Base-by-base conservation (phyloP, 1,284 basidiomycete species). In the Marasmius tenuissimus region DNA sequence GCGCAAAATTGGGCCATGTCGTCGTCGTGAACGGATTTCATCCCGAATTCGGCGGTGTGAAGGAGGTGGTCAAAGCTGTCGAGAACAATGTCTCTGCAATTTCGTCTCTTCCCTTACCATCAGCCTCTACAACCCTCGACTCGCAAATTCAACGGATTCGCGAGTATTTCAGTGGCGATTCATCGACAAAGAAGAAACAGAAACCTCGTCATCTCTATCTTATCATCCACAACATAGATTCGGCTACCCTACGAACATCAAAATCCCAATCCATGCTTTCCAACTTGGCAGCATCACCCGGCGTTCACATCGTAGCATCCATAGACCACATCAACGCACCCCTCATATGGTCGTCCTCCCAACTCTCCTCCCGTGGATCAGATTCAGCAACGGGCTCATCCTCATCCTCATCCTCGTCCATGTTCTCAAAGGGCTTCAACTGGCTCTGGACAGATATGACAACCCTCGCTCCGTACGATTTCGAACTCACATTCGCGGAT, bases 371-470 rank as follows among this genome's bases (percentile, higher is more conserved):
- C 7, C 79, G 86, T 12, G 50, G 50, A 7, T 35, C 22, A 35
- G 1, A 33, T 14, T 45, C 42, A 14, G 18, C 42, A 11, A 51
- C 20, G 11, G 50, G 33, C 16, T 27, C 22, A 11, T 9, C 10
- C 50, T 33, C 22, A 11, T 9, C 10, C 50, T 33, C 14, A 14
- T 14, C 14, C 42, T 14, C 14, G 14, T 18, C 50, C 50, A 20
- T 16, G 16, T 51, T 35, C 50, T 51, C 50, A 22, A 51, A 85
- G 38, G 90, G 91, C 1, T 94, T 90, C 74, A 83, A 88, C 6
- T 96, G 93, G 88, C 76, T 96, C 14, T 95, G 93, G 85, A 93
- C 97, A 74, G 92, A 95, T 72, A 73, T 92, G 16, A 92, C 94
- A 2, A 97, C 96, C 0, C 88, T 93, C 66, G 80, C 79, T 27